Percentiles rank a stretch among this genome's conserved stretches.
Conservation (phyloP, 2,329 filamentous ascomycete genomes). For the Diaporthe citri region DNA sequence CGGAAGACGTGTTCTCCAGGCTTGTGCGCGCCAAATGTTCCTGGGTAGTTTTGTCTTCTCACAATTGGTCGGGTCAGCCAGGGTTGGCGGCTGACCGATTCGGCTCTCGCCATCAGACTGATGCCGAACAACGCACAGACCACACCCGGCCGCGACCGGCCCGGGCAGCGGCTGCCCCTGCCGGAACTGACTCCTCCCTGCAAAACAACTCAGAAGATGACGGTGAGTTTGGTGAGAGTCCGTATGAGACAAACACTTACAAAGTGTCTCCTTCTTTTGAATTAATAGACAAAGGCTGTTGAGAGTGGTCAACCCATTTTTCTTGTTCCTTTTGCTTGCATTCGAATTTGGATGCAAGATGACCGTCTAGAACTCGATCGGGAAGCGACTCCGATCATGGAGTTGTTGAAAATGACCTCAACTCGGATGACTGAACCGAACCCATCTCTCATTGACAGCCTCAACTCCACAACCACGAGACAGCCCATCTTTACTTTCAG, state of each 20-base stretch:
- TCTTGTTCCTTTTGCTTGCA: not conserved
- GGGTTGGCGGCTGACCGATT: constrained; percentile 1
- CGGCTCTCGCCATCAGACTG: constrained; percentile 6
- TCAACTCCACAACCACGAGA: constrained; percentile 16
- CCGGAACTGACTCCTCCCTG: constrained; percentile 14
- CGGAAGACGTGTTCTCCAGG: not conserved
- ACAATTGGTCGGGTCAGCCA: not conserved
- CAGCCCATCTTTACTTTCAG: not conserved
- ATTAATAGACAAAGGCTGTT: not conserved
- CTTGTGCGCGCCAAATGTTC: not conserved
- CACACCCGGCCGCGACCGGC: not conserved
- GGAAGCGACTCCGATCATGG: constrained; percentile 29
- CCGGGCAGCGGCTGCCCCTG: constrained; percentile 13
- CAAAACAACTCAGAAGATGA: not conserved
- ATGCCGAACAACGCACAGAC: constrained; percentile 21
- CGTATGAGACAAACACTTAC: too few species aligned
- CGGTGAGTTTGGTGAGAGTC: not conserved
- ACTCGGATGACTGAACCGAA: not conserved
- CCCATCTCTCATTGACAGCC: not conserved
- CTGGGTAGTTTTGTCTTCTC: not conserved
- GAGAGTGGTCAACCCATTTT: too few species aligned
- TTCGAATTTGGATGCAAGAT: not conserved
- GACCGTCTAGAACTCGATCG: constrained; percentile 17
- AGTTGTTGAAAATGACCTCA: constrained; percentile 31
- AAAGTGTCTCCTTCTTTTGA: not conserved